phyloP scores from a whole-genome alignment of 192 early-diverging fungal species.

The Backusella morwellensis region DNA sequence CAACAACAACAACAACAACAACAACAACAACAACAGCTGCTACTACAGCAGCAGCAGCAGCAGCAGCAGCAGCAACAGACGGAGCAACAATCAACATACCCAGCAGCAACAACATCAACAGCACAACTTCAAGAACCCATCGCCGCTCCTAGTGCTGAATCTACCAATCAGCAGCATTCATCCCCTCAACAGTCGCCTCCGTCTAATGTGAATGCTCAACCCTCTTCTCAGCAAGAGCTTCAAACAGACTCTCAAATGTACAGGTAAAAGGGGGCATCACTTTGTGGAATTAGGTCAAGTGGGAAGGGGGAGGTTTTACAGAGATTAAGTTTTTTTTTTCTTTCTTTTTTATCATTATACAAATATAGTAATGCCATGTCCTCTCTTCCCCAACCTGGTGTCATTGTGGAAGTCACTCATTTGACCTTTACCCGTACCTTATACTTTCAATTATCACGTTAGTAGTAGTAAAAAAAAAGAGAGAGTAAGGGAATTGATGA shows the following conservation, averaged over 20 bases:
- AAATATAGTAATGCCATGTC: background rate
- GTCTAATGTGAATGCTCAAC: background rate
- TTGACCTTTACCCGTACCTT: constrained; percentile 28
- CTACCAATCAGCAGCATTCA: constrained; percentile 11
- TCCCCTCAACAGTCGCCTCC: background rate
- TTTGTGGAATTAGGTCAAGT: too few species aligned
- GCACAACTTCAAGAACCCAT: background rate
- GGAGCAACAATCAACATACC: constrained; percentile 7
- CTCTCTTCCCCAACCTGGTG: constrained; percentile 11
- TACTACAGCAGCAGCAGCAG: background rate
- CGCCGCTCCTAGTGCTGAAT: background rate
- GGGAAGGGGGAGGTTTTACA: background rate
- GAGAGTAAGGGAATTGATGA: background rate
- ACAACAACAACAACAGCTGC: constrained; percentile 16
- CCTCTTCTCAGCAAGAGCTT: background rate
- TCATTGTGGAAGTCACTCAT: constrained; percentile 33
- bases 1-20: constrained; percentile 30
- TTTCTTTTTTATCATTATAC: background rate
- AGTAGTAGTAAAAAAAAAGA: constrained; percentile 5
- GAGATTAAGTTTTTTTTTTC: background rate
- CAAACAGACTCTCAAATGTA: background rate
- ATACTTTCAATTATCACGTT: constrained; percentile 34
- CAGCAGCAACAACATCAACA: background rate
- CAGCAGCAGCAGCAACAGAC: background rate
- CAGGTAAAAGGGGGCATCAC: background rate